These are phyloP conservation scores for Inga leiocalycina DNA, from an alignment of 306 rosid species.

Conservation along the genomic window DNA sequence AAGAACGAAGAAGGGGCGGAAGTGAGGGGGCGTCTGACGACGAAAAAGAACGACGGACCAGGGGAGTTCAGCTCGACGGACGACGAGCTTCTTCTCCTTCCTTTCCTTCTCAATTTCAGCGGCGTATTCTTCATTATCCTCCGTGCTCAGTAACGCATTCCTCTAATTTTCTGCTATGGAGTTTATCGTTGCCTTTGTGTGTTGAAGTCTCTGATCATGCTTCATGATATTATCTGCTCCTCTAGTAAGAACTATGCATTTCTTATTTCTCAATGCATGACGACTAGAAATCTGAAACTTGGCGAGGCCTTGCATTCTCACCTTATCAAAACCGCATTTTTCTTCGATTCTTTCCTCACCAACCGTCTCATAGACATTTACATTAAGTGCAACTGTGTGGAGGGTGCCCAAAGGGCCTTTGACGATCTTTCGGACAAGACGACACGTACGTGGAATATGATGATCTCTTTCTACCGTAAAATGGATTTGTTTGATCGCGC, in stretches of 20 bases:
- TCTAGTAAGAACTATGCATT: slow-evolving; percentile 35
- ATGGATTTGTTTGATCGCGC: neutral
- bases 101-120: too few species aligned
- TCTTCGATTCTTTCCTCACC: slow-evolving; percentile 44
- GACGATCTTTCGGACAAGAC: slow-evolving; percentile 50
- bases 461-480: slow-evolving; percentile 32
- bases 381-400: slow-evolving; percentile 49
- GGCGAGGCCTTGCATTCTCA: slow-evolving; percentile 54
- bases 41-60: too few species aligned
- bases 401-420: slow-evolving; percentile 44
- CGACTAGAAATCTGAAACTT: slow-evolving; percentile 37
- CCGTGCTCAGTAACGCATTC: neutral
- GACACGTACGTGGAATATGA: slow-evolving; percentile 62
- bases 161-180: too few species aligned
- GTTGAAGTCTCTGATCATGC: slow-evolving; percentile 20
- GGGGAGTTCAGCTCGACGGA: too few species aligned
- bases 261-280: slow-evolving; percentile 46
- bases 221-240: slow-evolving; percentile 23
- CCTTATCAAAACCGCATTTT: slow-evolving; percentile 57
- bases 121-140: too few species aligned
- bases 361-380: slow-evolving; percentile 60
- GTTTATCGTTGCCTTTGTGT: neutral
- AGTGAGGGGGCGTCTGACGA: too few species aligned
- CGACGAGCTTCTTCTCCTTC: neutral
- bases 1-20: too few species aligned